Base-by-base conservation (phyloP, 345 rosid genomes). In the Chamaenerion angustifolium region DNA sequence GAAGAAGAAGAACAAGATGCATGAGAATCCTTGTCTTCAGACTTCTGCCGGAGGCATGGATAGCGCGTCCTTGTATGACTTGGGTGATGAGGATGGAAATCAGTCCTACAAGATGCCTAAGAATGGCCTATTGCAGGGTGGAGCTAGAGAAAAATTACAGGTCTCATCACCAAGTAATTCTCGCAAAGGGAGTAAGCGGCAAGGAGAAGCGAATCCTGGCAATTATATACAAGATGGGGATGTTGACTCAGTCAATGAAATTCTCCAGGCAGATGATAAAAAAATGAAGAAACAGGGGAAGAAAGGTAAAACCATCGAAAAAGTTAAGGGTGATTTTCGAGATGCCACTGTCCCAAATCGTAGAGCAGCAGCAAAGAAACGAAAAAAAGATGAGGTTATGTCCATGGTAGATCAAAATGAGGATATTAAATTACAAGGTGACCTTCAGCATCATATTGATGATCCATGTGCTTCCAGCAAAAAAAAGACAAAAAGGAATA, bases 401-500 rank as follows among this genome's bases (percentile, higher is more conserved):
- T 73, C 64, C 43, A 45, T 57, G 56, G 78, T 70, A 49, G 64
- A 67, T 58, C 69, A 62, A 55, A 73, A 67, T 54, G 83, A 69
- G 21, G 67, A 68, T 64, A 61, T 71, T 60, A 61, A 66, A 16
- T 55, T 64, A 70, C 66, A 50, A 49, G 43, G 62, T 27, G 58
- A 40, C 21, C 51, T 49, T 61, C 62, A 50, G 52, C 78, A 53
- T 70, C 76, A 77, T 46, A 42, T 65, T 56, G 72, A 75, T 58
- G 79, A 72, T 47, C 54, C 75, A 52, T 21, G 59, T 68, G 56
- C 68, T 55, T 56, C 64, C 67, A 87, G 76, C 75, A 83, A 70
- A 68, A 82, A 70, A 68, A 82, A 77, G 58, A 87, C 79, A 14
- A 83, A 80, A 71, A 74, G 64, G 73, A 90, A 83, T 66, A 18